A percentile compares a stretch with the other conserved stretches of the same genome.
Evolutionary conservation across 2,329 filamentous ascomycete genomes (phyloP).

Genomic region (Trichoderma koningii): DNA sequence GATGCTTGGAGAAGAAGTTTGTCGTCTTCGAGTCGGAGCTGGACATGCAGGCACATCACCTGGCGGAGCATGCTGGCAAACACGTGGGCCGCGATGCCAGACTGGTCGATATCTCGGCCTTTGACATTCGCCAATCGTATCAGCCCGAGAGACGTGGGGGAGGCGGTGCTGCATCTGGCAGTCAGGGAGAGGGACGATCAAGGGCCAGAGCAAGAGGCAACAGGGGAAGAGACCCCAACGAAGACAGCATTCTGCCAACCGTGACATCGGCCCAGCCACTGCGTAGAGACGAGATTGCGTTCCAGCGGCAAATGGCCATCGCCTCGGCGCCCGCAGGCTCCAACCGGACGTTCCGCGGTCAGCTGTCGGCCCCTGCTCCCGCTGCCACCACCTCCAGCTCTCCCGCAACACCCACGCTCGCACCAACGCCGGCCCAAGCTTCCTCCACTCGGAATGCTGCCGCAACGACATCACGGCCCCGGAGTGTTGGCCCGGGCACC

Average conservation of each 20-base stretch:
- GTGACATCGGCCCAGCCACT: constrained; percentile 69
- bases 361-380: constrained; percentile 59
- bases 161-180: constrained; percentile 36
- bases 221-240: constrained; percentile 84
- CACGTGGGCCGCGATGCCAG: constrained; percentile 81
- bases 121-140: constrained; percentile 77
- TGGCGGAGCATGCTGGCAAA: constrained; percentile 84
- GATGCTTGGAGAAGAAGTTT: constrained; percentile 96
- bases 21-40: constrained; percentile 94
- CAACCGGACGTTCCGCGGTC: constrained; percentile 80
- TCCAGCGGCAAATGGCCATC: constrained; percentile 88
- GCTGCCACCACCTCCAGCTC: constrained; percentile 30
- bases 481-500: constrained; percentile 29
- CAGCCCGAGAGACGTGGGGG: constrained; percentile 56
- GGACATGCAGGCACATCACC: constrained; percentile 90
- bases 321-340: constrained; percentile 82
- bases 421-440: constrained; percentile 30
- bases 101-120: constrained; percentile 81
- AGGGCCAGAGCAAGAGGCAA: constrained; percentile 43
- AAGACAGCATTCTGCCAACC: constrained; percentile 68
- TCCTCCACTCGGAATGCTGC: constrained; percentile 24
- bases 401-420: constrained; percentile 33
- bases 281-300: constrained; percentile 84
- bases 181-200: constrained; percentile 42
- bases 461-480: constrained; percentile 20